Conservation (phyloP, 306 rosid species). For the Prunus mira region DNA sequence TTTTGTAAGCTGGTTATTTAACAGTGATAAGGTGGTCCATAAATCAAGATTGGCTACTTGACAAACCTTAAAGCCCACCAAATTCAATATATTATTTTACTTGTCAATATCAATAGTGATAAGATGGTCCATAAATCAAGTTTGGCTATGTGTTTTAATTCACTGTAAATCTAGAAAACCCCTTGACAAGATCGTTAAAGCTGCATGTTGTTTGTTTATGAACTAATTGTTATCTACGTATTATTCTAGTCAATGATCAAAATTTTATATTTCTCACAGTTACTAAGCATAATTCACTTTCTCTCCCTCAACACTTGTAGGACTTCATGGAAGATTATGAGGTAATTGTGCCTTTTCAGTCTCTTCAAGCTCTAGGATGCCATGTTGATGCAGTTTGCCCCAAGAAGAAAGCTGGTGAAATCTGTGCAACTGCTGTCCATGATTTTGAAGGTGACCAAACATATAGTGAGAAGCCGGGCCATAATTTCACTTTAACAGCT, state of each 20-base stretch:
- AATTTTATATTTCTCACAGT: neutral
- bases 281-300: neutral
- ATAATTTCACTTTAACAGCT: too few relatives aligned
- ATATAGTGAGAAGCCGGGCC: constrained; percentile 79
- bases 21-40: neutral
- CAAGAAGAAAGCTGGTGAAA: constrained; percentile 70
- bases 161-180: neutral
- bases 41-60: neutral
- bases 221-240: neutral
- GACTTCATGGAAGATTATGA: constrained; percentile 94
- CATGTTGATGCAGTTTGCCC: constrained; percentile 86
- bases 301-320: constrained; percentile 28
- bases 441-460: constrained; percentile 96
- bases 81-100: too few relatives aligned
- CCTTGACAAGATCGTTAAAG: neutral
- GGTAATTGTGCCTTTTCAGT: constrained; percentile 74
- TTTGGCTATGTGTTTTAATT: neutral
- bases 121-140: too few relatives aligned
- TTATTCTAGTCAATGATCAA: too few relatives aligned
- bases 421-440: constrained; percentile 76
- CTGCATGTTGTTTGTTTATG: neutral
- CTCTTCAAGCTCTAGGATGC: constrained; percentile 86
- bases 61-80: too few relatives aligned
- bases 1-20: neutral
- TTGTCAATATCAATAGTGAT: too few relatives aligned